These are phyloP conservation scores for Pseudopyricularia cyperi DNA, from an alignment of 2,329 filamentous ascomycete genomes.

Conservation along the genomic window DNA sequence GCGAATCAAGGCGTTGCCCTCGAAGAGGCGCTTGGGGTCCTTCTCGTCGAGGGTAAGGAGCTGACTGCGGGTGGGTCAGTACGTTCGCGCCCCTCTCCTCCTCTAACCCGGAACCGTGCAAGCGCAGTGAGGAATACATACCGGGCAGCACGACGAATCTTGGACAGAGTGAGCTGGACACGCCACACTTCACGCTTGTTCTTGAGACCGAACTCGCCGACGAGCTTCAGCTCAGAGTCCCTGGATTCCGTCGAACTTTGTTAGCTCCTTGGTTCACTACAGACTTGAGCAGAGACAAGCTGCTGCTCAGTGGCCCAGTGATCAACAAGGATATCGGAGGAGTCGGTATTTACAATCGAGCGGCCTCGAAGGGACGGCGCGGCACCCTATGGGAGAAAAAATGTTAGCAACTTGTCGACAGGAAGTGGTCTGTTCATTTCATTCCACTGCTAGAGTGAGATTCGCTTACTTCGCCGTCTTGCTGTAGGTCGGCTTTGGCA, in stretches of 20 bases:
- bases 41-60: conserved; percentile 99
- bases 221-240: conserved; percentile 98
- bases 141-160: conserved; percentile 99
- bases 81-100: neutral
- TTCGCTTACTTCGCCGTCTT: conserved; percentile 74
- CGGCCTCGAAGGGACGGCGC: conserved; percentile 90
- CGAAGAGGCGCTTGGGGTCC: conserved; percentile 99
- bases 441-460: neutral
- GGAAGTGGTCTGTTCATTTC: neutral
- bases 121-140: conserved; percentile 41
- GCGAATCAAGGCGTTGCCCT: conserved; percentile 99
- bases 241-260: conserved; percentile 42
- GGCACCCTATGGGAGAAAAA: conserved; percentile 46
- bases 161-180: conserved; percentile 98
- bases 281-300: conserved; percentile 95
- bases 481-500: conserved; percentile 62
- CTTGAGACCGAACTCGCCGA: conserved; percentile 98
- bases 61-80: conserved; percentile 51
- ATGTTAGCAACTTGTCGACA: neutral
- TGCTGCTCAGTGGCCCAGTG: conserved; percentile 73
- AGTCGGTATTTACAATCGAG: conserved; percentile 57
- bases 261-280: conserved; percentile 62
- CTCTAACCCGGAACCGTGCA: neutral
- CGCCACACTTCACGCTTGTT: conserved; percentile 99
- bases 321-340: conserved; percentile 6